Conservation (phyloP, 257 asterid genomes). For the Solanum chiquidenum region DNA sequence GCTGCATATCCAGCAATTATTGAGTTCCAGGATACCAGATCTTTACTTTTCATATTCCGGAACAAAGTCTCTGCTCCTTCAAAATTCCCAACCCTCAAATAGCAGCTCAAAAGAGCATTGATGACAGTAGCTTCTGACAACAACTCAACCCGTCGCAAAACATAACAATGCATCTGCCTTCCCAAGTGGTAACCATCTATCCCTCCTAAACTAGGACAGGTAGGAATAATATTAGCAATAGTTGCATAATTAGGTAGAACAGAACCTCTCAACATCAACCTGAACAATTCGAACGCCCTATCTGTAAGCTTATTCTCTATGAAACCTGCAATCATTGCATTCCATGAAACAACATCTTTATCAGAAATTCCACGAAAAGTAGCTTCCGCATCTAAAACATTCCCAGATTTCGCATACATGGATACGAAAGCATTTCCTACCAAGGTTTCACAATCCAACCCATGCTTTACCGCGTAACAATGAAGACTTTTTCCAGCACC, state of each 20-base stretch:
- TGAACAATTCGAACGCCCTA: slow-evolving; percentile 41
- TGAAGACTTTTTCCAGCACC: slow-evolving; percentile 48
- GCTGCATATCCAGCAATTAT: slow-evolving; percentile 59
- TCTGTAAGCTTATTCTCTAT: slow-evolving; percentile 43
- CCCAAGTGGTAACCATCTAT: slow-evolving; percentile 25
- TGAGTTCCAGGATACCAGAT: slow-evolving; percentile 74
- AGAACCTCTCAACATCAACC: slow-evolving; percentile 36
- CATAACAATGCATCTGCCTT: slow-evolving; percentile 57
- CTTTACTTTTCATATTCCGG: slow-evolving; percentile 36
- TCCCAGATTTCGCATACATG: slow-evolving; percentile 68
- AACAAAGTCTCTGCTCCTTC: slow-evolving; percentile 44
- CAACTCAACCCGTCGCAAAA: slow-evolving; percentile 42
- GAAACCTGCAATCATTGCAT: slow-evolving; percentile 70
- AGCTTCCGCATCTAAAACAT: slow-evolving; percentile 40
- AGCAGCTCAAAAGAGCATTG: slow-evolving; percentile 70
- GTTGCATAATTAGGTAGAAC: slow-evolving; percentile 64
- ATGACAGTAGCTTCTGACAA: slow-evolving; percentile 27
- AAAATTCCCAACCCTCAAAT: slow-evolving; percentile 40
- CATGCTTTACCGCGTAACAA: slow-evolving; percentile 45
- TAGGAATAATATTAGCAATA: slow-evolving; percentile 44
- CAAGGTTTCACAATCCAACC: slow-evolving; percentile 55
- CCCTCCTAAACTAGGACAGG: slow-evolving; percentile 38
- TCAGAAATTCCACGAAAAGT: slow-evolving; percentile 45
- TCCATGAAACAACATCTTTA: slow-evolving; percentile 76
- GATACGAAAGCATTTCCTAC: slow-evolving; percentile 75